These are phyloP conservation scores for Thuidium tamariscinum DNA, from an alignment of 225 moss, liverwort and hornwort species.

Conservation along the genomic window DNA sequence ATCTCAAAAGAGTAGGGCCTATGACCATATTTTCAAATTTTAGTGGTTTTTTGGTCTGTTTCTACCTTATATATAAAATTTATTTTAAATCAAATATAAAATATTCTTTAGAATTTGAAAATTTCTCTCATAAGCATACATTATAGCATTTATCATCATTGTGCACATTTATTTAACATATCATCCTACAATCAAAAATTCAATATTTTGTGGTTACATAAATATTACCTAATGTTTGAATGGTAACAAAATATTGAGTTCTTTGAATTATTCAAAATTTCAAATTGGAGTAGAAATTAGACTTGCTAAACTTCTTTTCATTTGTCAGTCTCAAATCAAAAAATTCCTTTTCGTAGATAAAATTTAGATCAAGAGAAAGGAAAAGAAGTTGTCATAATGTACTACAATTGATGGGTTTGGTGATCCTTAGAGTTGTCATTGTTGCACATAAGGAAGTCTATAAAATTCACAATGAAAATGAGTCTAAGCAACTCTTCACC, in stretches of 20 bases:
- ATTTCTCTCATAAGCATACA: neutral
- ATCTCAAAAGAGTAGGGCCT: rapidly evolving
- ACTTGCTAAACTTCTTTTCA: neutral
- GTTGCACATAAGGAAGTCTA: neutral
- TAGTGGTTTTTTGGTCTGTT: neutral
- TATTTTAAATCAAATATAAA: neutral
- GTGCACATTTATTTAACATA: neutral
- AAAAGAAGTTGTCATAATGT: no score
- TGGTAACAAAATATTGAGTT: neutral
- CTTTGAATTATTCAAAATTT: neutral
- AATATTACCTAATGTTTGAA: neutral
- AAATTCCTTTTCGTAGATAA: neutral
- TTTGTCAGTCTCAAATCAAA: neutral
- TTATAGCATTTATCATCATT: neutral
- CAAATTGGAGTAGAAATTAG: rapidly evolving
- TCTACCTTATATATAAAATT: rapidly evolving
- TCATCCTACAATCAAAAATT: neutral
- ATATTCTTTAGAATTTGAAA: neutral
- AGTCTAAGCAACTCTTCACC: neutral
- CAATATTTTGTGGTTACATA: neutral
- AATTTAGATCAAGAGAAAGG: neutral
- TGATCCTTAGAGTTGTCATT: neutral
- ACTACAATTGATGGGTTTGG: no score
- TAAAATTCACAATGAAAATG: no score
- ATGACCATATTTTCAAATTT: neutral